These are phyloP conservation scores for Serendipita sp. DNA, from an alignment of 768 basidiomycete genomes.

Conservation along the genomic window DNA sequence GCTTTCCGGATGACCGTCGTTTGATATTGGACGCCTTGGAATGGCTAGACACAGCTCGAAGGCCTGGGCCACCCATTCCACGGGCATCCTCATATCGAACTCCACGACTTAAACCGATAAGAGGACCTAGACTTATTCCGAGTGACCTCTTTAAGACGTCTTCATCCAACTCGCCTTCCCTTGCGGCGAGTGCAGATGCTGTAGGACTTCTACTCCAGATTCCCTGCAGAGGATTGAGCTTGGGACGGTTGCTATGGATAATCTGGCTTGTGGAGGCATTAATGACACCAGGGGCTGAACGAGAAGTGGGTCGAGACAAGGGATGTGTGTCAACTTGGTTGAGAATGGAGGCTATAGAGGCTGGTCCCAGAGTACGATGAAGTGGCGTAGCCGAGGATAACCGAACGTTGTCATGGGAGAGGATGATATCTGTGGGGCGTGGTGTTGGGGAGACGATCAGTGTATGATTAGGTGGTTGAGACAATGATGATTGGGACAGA, in stretches of 20 bases:
- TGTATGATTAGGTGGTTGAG: not conserved
- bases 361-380: not conserved
- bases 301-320: not conserved
- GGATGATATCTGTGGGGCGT: not conserved
- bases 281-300: not conserved
- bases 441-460: not conserved
- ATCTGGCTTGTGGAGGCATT: not conserved
- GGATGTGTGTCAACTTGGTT: not conserved
- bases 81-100: not conserved
- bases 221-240: not conserved
- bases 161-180: not conserved
- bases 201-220: not conserved
- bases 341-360: not conserved
- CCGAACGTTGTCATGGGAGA: not conserved
- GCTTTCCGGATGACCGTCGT: not conserved
- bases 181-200: not conserved
- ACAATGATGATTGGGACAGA: not conserved
- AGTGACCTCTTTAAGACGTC: not conserved
- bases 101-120: not conserved
- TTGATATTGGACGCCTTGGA: not conserved
- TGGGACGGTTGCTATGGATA: not conserved
- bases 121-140: not conserved
- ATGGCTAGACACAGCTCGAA: not conserved
- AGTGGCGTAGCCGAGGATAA: not conserved
- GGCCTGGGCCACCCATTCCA: not conserved